A percentile compares a stretch with the other conserved stretches of the same genome.
Evolutionary conservation across 169 alveolate genomes (phyloP).

Genomic region (Plasmodium gallinaceum): DNA sequence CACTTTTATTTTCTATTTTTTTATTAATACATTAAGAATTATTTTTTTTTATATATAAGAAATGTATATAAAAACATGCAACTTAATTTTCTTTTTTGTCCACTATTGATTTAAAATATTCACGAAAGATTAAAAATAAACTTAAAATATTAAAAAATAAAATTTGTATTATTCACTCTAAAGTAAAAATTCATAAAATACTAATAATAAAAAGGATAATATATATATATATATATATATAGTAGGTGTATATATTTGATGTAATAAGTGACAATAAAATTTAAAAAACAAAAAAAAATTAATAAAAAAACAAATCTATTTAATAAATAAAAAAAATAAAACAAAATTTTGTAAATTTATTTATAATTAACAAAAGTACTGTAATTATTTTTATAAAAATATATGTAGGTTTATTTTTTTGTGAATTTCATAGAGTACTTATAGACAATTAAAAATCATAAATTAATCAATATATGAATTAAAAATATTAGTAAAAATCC

Average conservation of each 20-base stretch:
- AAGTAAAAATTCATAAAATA: conserved; percentile 13
- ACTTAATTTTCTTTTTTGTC: too few species aligned
- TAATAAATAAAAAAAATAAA: conserved; percentile 14
- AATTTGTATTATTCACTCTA: conserved; percentile 25
- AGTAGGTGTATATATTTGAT: background rate
- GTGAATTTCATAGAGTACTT: background rate
- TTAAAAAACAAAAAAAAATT: conserved; percentile 23
- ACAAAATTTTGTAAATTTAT: background rate
- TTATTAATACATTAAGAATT: background rate
- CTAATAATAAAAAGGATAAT: conserved; percentile 2
- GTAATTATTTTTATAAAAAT: background rate
- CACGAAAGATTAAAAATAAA: conserved; percentile 16
- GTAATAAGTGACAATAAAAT: conserved; percentile 19
- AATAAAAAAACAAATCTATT: conserved; percentile 28
- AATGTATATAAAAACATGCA: too few species aligned
- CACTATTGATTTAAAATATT: conserved; percentile 11
- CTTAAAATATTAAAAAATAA: conserved; percentile 25
- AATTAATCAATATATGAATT: conserved; percentile 20
- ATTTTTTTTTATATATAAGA: background rate
- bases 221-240: background rate
- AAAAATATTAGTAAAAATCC: conserved; percentile 9
- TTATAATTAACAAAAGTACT: conserved; percentile 8
- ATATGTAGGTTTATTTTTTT: background rate
- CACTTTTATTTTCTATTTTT: background rate
- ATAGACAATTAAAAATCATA: conserved; percentile 22